A percentile compares a stretch with the other conserved stretches of the same genome.
These are phyloP conservation scores for Debaryomyces maramus DNA, from an alignment of 805 yeast species.

Conservation along the genomic window DNA sequence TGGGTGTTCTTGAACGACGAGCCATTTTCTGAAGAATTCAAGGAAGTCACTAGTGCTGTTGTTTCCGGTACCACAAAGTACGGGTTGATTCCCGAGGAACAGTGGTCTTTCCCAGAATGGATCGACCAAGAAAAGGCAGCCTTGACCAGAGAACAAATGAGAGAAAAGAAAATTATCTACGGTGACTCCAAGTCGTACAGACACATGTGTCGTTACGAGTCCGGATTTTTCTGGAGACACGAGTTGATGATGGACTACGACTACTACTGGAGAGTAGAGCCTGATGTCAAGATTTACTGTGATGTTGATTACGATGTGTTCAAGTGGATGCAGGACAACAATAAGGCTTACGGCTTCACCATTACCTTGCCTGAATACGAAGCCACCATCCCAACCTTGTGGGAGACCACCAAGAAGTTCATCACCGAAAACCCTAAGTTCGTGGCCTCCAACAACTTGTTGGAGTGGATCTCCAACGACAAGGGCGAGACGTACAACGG, in stretches of 20 bases:
- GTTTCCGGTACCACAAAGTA: conserved; percentile 74
- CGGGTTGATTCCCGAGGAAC: conserved; percentile 76
- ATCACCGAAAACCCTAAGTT: conserved; percentile 55
- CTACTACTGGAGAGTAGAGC: conserved; percentile 93
- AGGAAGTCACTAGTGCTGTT: conserved; percentile 58
- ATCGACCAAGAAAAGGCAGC: conserved; percentile 74
- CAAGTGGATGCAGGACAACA: conserved; percentile 67
- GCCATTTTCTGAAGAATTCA: conserved; percentile 78
- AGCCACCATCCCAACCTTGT: conserved; percentile 81
- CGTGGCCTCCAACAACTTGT: conserved; percentile 59
- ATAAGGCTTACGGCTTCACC: conserved; percentile 83
- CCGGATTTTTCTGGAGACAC: conserved; percentile 84
- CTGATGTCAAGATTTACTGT: conserved; percentile 74
- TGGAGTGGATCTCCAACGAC: conserved; percentile 69
- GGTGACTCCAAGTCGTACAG: conserved; percentile 73
- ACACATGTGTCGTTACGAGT: conserved; percentile 89
- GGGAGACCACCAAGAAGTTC: conserved; percentile 72
- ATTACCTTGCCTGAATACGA: conserved; percentile 77
- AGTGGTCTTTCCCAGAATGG: conserved; percentile 84
- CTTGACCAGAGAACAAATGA: conserved; percentile 57
- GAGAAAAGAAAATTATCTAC: conserved; percentile 54
- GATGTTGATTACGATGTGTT: conserved; percentile 87
- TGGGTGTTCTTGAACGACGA: conserved; percentile 94
- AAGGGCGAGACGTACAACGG: conserved; percentile 67
- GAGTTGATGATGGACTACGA: conserved; percentile 70